phyloP scores from a whole-genome alignment of 305 asterid species.

The Solanum aculeatissimum region DNA sequence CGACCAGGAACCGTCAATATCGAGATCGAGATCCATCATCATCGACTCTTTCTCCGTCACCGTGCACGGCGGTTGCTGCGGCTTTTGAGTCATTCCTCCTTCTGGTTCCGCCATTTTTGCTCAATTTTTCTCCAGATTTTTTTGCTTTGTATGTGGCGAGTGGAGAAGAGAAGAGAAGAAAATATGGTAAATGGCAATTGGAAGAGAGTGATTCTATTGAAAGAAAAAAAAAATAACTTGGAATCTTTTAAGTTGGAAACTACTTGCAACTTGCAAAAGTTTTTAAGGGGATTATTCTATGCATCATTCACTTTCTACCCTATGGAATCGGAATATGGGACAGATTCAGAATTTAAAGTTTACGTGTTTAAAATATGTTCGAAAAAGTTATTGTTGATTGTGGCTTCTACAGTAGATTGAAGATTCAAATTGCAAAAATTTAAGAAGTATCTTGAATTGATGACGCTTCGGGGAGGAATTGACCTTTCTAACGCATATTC shows the following conservation, averaged over 20 bases:
- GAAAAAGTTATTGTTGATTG: neutral
- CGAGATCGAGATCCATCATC: constrained; percentile 50
- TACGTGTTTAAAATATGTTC: rapidly evolving
- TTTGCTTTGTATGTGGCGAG: neutral
- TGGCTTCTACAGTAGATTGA: too few relatives aligned
- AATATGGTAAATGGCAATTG: neutral
- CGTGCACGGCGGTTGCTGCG: neutral
- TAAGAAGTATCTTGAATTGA: too few relatives aligned
- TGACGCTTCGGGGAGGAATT: too few relatives aligned
- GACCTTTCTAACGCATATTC: too few relatives aligned
- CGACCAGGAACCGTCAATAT: constrained; percentile 58
- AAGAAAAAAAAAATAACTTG: neutral
- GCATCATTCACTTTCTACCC: neutral
- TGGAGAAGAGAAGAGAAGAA: neutral
- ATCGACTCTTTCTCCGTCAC: neutral
- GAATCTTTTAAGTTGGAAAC: neutral
- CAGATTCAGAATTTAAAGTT: neutral
- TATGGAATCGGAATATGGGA: neutral
- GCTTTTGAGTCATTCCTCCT: constrained; percentile 5
- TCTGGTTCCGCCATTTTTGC: constrained; percentile 25
- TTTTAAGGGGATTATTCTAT: neutral
- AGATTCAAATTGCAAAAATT: too few relatives aligned
- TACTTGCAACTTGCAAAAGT: neutral
- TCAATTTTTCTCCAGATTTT: neutral
- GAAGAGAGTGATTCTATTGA: neutral